These are phyloP conservation scores for Lycium ferocissimum DNA, from an alignment of 257 asterid genomes.

Conservation along the genomic window DNA sequence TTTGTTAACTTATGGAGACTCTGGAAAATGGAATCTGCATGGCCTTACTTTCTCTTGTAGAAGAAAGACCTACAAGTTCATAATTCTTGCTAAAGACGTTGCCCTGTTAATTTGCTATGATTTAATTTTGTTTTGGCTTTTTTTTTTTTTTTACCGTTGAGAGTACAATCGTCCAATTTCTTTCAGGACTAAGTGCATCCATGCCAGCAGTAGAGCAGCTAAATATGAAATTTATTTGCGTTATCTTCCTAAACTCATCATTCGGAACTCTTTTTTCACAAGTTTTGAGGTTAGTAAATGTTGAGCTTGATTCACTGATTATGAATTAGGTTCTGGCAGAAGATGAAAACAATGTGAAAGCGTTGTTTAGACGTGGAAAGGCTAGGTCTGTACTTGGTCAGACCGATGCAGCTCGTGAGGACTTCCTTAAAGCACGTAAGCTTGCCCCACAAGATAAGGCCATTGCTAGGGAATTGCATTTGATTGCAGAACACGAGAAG, in stretches of 20 bases:
- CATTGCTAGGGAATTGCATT: conserved; percentile 65
- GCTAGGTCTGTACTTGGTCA: conserved; percentile 97
- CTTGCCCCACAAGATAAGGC: conserved; percentile 86
- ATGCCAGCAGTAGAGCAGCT: not conserved
- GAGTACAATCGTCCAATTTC: not conserved
- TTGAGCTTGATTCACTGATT: conserved; percentile 24
- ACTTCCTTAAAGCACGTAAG: conserved; percentile 82
- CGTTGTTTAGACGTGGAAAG: conserved; percentile 88
- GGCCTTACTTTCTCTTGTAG: conserved; percentile 4
- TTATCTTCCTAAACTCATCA: conserved; percentile 15
- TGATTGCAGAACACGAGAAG: conserved; percentile 80
- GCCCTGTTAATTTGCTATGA: not conserved
- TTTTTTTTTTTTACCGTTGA: not conserved
- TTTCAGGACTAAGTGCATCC: not conserved
- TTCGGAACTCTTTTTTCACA: not conserved
- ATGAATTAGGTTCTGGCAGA: conserved; percentile 68
- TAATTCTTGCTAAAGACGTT: not conserved
- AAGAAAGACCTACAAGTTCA: not conserved
- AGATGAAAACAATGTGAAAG: conserved; percentile 89
- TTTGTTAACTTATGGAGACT: not conserved
- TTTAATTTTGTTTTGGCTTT: not conserved
- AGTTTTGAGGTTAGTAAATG: not conserved
- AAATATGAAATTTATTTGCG: conserved; percentile 5
- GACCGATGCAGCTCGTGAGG: conserved; percentile 92
- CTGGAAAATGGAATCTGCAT: conserved; percentile 1